phyloP scores from a whole-genome alignment of 305 asterid genomes.

The Lippia alba region DNA sequence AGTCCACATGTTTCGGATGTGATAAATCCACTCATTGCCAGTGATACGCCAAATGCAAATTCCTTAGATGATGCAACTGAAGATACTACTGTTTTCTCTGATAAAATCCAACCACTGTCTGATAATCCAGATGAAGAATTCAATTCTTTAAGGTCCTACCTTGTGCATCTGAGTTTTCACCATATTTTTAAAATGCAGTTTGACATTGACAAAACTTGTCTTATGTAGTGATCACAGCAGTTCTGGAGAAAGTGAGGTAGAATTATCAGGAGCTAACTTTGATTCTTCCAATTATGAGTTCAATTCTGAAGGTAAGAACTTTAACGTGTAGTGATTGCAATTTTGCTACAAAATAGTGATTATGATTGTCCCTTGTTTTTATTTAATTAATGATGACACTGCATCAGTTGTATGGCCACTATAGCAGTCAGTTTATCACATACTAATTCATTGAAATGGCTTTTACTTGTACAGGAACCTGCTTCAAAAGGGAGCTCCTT shows the following conservation, averaged over 20 bases:
- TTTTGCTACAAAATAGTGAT: conserved; percentile 25
- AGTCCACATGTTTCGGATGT: conserved; percentile 42
- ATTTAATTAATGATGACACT: conserved; percentile 21
- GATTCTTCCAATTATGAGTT: conserved; percentile 43
- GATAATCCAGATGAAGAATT: conserved; percentile 48
- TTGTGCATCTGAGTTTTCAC: conserved; percentile 31
- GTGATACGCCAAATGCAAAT: conserved; percentile 39
- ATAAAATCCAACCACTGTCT: conserved; percentile 39
- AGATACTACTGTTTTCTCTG: conserved; percentile 41
- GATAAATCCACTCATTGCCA: conserved; percentile 39
- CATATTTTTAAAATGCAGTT: conserved; percentile 29
- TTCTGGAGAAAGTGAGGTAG: conserved; percentile 57
- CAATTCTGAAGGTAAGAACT: conserved; percentile 62
- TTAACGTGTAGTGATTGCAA: conserved; percentile 11
- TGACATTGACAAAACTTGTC: conserved; percentile 36
- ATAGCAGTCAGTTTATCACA: conserved; percentile 23
- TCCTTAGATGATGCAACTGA: conserved; percentile 44
- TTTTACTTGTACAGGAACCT: conserved; percentile 54
- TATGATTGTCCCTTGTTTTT: conserved; percentile 18
- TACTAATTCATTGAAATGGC: conserved; percentile 34
- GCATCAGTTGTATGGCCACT: conserved; percentile 22
- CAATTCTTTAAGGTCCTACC: conserved; percentile 57
- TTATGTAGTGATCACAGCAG: conserved; percentile 43
- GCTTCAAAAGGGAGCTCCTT: conserved; percentile 66
- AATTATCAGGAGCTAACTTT: conserved; percentile 43